phyloP scores from a whole-genome alignment of 1,284 basidiomycete species.

The Chalciporus sp. region DNA sequence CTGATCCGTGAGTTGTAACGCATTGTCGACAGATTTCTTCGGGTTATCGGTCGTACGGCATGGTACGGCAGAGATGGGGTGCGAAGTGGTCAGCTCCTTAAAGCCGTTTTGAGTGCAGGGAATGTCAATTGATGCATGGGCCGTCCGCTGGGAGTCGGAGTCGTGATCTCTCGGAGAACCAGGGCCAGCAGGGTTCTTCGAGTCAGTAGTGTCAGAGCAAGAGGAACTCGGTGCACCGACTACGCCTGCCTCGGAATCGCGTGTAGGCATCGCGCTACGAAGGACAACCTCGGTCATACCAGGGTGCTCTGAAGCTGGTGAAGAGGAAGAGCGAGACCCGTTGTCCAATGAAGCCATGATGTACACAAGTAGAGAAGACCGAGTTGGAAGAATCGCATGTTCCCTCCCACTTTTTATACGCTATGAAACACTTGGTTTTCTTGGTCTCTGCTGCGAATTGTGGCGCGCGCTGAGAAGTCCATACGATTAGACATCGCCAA shows the following conservation, averaged over 20 bases:
- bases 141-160: slow-evolving; percentile 1
- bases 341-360: neutral
- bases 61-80: slow-evolving; percentile 7
- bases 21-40: slow-evolving; percentile 1
- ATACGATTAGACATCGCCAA: slow-evolving; percentile 11
- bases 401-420: slow-evolving; percentile 19
- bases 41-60: slow-evolving; percentile 2
- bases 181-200: neutral
- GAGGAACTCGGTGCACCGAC: neutral
- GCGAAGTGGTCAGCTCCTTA: slow-evolving; percentile 8
- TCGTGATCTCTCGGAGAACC: slow-evolving; percentile 1
- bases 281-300: slow-evolving; percentile 4
- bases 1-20: slow-evolving; percentile 62
- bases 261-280: slow-evolving; percentile 1
- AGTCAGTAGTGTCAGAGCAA: neutral
- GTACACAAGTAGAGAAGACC: slow-evolving; percentile 1
- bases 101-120: slow-evolving; percentile 2
- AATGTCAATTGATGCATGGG: neutral
- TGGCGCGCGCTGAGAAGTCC: neutral
- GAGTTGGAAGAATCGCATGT: neutral
- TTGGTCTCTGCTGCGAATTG: slow-evolving; percentile 12
- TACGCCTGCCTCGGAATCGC: neutral
- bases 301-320: neutral
- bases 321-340: neutral
- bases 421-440: neutral